phyloP scores from a whole-genome alignment of 1,284 basidiomycete species.

The Ustilago lituana region DNA sequence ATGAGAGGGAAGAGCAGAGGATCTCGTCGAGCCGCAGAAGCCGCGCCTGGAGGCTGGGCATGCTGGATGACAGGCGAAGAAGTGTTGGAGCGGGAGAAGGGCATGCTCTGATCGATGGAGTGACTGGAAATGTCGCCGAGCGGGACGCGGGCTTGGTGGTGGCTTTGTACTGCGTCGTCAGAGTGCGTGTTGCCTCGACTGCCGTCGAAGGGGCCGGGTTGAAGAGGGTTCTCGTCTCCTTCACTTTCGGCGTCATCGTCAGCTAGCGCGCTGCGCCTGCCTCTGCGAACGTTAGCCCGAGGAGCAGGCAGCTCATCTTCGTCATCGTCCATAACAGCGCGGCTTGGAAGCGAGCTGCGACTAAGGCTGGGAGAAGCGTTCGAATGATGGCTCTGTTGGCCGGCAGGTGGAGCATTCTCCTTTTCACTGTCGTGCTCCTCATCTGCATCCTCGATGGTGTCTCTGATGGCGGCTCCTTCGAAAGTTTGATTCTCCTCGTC shows the following conservation, averaged over 20 bases:
- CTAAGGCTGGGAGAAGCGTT: slow-evolving; percentile 19
- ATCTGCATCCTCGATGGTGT: slow-evolving; percentile 26
- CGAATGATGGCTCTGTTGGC: slow-evolving; percentile 30
- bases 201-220: slow-evolving; percentile 30
- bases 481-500: slow-evolving; percentile 13
- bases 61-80: slow-evolving; percentile 30
- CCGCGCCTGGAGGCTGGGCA: slow-evolving; percentile 8
- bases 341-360: slow-evolving; percentile 21
- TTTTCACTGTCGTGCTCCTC: slow-evolving; percentile 55
- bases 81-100: slow-evolving; percentile 28
- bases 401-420: slow-evolving; percentile 52
- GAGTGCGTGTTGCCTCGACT: slow-evolving; percentile 6
- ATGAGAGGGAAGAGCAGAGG: slow-evolving; percentile 15
- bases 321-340: slow-evolving; percentile 45
- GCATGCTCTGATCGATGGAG: slow-evolving; percentile 33
- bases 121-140: slow-evolving; percentile 45
- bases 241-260: slow-evolving; percentile 43
- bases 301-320: slow-evolving; percentile 42
- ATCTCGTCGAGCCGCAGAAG: slow-evolving; percentile 13
- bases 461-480: slow-evolving; percentile 4
- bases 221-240: slow-evolving; percentile 24
- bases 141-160: slow-evolving; percentile 16
- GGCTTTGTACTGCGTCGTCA: slow-evolving; percentile 10
- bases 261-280: slow-evolving; percentile 27
- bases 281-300: slow-evolving; percentile 18